phyloP scores from a whole-genome alignment of 371 early-diverging fungal genomes.

The Mucor saturninus region DNA sequence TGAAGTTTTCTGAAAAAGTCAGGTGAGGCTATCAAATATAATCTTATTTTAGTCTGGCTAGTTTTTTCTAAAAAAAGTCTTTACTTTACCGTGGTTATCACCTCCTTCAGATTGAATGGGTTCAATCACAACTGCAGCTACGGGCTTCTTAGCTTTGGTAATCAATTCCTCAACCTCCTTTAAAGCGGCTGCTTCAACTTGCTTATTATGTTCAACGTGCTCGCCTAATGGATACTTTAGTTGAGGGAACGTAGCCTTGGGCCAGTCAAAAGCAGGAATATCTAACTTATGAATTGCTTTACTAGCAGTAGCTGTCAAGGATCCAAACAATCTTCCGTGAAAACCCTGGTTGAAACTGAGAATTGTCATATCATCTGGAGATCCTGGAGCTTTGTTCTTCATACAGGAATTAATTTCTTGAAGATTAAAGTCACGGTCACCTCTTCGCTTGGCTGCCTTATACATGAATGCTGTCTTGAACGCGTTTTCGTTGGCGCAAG shows the following conservation, averaged over 20 bases:
- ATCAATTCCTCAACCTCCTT: conserved; percentile 57
- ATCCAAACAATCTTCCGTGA: conserved; percentile 78
- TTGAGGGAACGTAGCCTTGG: conserved; percentile 65
- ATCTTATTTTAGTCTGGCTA: too few relatives aligned
- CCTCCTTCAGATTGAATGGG: conserved; percentile 90
- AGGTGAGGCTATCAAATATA: conserved; percentile 56
- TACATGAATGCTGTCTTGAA: conserved; percentile 83
- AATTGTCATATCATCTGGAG: conserved; percentile 67
- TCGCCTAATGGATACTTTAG: conserved; percentile 68
- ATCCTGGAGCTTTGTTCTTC: conserved; percentile 74
- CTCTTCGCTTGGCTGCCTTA: conserved; percentile 62
- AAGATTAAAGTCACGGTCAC: conserved; percentile 45
- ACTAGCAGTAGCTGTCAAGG: conserved; percentile 71
- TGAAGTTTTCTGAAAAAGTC: conserved; percentile 70
- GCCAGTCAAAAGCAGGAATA: conserved; percentile 78
- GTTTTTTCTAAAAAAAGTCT: background rate
- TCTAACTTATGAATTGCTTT: conserved; percentile 78
- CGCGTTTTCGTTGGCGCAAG: conserved; percentile 79
- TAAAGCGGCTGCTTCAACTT: conserved; percentile 63
- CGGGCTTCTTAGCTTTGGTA: conserved; percentile 51
- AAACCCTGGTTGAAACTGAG: conserved; percentile 72
- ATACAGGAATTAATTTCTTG: conserved; percentile 66
- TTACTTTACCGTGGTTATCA: conserved; percentile 62
- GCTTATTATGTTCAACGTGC: conserved; percentile 55
- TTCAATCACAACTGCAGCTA: conserved; percentile 82